Percentiles rank a stretch among this genome's conserved stretches.
These are phyloP conservation scores for Cucurbita maxima DNA, from an alignment of 306 rosid genomes.

Conservation along the genomic window DNA sequence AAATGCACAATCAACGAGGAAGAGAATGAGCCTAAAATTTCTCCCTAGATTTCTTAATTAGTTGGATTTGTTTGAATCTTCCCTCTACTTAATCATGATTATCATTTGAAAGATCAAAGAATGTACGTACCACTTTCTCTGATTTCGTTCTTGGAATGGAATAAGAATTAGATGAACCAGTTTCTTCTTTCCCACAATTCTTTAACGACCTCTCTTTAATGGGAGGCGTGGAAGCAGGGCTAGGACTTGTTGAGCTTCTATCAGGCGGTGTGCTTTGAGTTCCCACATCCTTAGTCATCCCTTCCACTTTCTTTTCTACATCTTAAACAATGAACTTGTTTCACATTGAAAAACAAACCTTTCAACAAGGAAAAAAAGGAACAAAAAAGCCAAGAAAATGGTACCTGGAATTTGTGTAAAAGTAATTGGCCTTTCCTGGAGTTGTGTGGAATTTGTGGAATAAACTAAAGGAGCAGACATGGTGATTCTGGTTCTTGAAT, in stretches of 20 bases:
- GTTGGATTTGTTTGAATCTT: background rate
- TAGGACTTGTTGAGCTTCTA: conserved; percentile 44
- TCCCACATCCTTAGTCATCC: conserved; percentile 58
- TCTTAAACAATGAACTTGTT: background rate
- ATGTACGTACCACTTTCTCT: conserved; percentile 40
- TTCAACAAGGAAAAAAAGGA: background rate
- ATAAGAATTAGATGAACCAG: conserved; percentile 31
- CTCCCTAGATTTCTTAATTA: background rate
- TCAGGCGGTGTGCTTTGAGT: conserved; percentile 58
- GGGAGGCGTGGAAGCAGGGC: conserved; percentile 50
- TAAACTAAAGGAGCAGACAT: conserved; percentile 64
- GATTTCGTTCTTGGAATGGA: conserved; percentile 27
- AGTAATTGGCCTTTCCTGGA: conserved; percentile 32
- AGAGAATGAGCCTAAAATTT: background rate
- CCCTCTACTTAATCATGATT: background rate
- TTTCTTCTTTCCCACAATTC: conserved; percentile 13
- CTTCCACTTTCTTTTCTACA: conserved; percentile 39
- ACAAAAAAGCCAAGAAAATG: background rate
- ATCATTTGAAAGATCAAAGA: background rate
- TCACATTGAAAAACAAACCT: background rate
- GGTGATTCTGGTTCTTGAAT: conserved; percentile 37
- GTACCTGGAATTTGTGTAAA: conserved; percentile 41
- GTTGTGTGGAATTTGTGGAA: conserved; percentile 31
- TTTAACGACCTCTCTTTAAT: conserved; percentile 34
- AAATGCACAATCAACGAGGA: background rate